These are phyloP conservation scores for Epichloe gansuensis DNA, from an alignment of 2,329 filamentous ascomycete genomes.

Conservation along the genomic window DNA sequence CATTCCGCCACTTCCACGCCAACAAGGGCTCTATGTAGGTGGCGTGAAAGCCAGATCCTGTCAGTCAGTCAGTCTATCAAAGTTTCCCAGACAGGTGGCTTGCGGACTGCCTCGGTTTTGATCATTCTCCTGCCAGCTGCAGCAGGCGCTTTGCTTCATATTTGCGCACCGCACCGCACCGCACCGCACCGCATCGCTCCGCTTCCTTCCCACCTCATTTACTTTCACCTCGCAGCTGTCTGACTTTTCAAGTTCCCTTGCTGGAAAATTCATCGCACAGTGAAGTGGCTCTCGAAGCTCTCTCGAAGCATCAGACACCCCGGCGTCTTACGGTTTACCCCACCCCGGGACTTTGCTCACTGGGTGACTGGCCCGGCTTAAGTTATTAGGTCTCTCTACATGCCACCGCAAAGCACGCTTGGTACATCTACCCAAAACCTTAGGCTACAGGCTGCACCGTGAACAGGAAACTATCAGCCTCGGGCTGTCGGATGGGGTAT, in stretches of 20 bases:
- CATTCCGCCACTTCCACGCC: background rate
- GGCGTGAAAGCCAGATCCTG: background rate
- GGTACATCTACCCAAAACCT: background rate
- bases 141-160: too few relatives aligned
- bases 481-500: background rate
- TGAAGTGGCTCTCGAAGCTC: too few relatives aligned
- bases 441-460: background rate
- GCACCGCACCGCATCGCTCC: too few relatives aligned
- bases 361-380: background rate
- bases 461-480: conserved; percentile 3
- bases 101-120: background rate
- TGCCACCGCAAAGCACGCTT: background rate
- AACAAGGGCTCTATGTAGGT: background rate
- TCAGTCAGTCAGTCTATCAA: background rate
- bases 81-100: background rate
- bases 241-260: too few relatives aligned
- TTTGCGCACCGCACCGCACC: too few relatives aligned
- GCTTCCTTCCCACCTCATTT: too few relatives aligned
- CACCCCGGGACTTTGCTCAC: background rate
- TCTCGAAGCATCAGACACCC: too few relatives aligned
- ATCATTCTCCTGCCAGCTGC: background rate
- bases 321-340: background rate
- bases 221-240: too few relatives aligned
- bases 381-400: background rate
- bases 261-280: too few relatives aligned